phyloP scores from a whole-genome alignment of 192 early-diverging fungal genomes.

The Coemansia reversa region DNA sequence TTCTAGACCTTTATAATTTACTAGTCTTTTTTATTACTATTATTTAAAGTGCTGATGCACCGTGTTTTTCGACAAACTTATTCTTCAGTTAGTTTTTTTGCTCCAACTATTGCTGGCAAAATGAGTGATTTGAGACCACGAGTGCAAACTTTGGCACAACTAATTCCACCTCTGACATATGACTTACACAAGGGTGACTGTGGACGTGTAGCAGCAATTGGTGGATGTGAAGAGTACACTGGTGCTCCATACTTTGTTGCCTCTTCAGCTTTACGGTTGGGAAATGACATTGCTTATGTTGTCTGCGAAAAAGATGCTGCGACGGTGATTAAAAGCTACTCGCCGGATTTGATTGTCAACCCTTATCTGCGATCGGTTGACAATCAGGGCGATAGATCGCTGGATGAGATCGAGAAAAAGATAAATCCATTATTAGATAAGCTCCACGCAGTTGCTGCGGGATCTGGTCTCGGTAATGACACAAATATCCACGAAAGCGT shows the following conservation, averaged over 20 bases:
- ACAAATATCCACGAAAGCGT: constrained; percentile 64
- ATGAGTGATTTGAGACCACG: constrained; percentile 46
- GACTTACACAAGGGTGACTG: constrained; percentile 51
- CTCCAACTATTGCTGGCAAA: constrained; percentile 43
- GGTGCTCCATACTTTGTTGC: constrained; percentile 88
- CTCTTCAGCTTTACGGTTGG: constrained; percentile 52
- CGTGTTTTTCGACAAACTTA: constrained; percentile 28
- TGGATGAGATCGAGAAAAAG: constrained; percentile 51
- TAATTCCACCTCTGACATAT: constrained; percentile 43
- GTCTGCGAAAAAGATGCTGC: constrained; percentile 81
- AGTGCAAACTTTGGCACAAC: constrained; percentile 43
- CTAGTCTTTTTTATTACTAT: constrained; percentile 6
- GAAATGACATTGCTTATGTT: constrained; percentile 82
- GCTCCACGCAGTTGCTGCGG: constrained; percentile 83
- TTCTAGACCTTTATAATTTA: background rate
- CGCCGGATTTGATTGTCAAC: constrained; percentile 90
- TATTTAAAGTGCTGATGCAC: constrained; percentile 28
- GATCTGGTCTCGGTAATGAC: constrained; percentile 89
- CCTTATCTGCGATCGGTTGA: constrained; percentile 67
- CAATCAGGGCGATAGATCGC: constrained; percentile 15
- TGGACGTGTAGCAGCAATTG: constrained; percentile 38
- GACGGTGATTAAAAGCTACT: constrained; percentile 75
- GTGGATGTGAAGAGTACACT: constrained; percentile 66
- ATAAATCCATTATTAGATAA: constrained; percentile 60
- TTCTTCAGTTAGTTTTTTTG: constrained; percentile 43